Conservation (phyloP, 352 stramenopile species). For the Detonula confervacea region DNA sequence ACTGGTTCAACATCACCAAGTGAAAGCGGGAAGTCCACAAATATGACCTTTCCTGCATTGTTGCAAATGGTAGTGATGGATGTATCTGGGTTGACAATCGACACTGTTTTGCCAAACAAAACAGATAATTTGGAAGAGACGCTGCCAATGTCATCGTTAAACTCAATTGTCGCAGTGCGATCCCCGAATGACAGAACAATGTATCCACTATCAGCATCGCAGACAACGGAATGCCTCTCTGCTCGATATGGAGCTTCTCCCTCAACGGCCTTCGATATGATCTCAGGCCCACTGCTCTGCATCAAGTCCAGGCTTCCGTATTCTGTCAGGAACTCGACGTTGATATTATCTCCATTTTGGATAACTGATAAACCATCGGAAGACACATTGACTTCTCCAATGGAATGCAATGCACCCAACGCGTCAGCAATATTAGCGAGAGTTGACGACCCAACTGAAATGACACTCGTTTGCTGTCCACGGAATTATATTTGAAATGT, state of each 20-base stretch:
- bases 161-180: constrained; percentile 48
- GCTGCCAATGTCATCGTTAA: constrained; percentile 67
- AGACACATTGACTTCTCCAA: constrained; percentile 75
- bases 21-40: constrained; percentile 86
- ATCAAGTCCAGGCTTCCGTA: constrained; percentile 49
- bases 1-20: constrained; percentile 81
- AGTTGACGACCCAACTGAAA: constrained; percentile 69
- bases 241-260: constrained; percentile 78
- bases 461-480: constrained; percentile 84
- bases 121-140: constrained; percentile 68
- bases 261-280: constrained; percentile 43
- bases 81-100: constrained; percentile 56
- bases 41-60: constrained; percentile 71
- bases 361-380: constrained; percentile 45
- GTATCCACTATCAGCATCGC: constrained; percentile 53
- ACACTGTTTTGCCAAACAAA: constrained; percentile 47
- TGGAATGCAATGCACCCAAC: constrained; percentile 86
- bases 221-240: constrained; percentile 76
- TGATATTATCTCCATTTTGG: constrained; percentile 48
- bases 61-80: constrained; percentile 51
- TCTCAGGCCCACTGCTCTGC: constrained; percentile 47
- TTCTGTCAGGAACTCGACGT: constrained; percentile 60
- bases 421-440: constrained; percentile 55
- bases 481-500: constrained; percentile 76
- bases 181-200: constrained; percentile 55